A percentile compares a stretch with the other conserved stretches of the same genome.
Conservation (phyloP, 805 yeast species). For the Torulaspora delbrueckii region DNA sequence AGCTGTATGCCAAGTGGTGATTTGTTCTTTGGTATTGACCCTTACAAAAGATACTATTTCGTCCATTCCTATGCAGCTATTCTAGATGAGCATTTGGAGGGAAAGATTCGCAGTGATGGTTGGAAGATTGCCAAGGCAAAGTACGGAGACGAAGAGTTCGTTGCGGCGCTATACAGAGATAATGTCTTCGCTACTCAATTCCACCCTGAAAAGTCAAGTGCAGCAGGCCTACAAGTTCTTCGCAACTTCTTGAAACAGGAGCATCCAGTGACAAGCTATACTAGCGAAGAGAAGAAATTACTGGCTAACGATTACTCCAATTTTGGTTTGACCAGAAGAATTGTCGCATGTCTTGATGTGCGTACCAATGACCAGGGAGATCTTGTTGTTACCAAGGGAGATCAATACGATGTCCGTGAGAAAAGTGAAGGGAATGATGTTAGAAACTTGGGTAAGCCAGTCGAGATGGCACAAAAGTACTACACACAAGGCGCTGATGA, state of each 20-base stretch:
- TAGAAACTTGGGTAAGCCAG: slow-evolving; percentile 94
- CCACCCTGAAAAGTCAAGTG: slow-evolving; percentile 98
- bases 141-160: slow-evolving; percentile 74
- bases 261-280: slow-evolving; percentile 21
- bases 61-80: slow-evolving; percentile 92
- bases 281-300: slow-evolving; percentile 18
- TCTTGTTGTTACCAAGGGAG: slow-evolving; percentile 96
- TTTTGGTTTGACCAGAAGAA: slow-evolving; percentile 76
- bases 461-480: slow-evolving; percentile 84
- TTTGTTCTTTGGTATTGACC: slow-evolving; percentile 58
- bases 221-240: slow-evolving; percentile 77
- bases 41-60: slow-evolving; percentile 74
- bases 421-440: slow-evolving; percentile 58
- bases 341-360: slow-evolving; percentile 96
- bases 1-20: slow-evolving; percentile 30
- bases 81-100: slow-evolving; percentile 37
- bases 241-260: slow-evolving; percentile 57
- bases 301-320: slow-evolving; percentile 39
- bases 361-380: slow-evolving; percentile 92
- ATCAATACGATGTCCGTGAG: slow-evolving; percentile 95
- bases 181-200: slow-evolving; percentile 94
- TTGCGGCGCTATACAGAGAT: slow-evolving; percentile 74
- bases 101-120: slow-evolving; percentile 37
- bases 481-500: slow-evolving; percentile 97
- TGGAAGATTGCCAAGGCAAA: slow-evolving; percentile 73